Conservation (phyloP, 164 flowering plant genomes). For the Stephania yunnanensis region DNA sequence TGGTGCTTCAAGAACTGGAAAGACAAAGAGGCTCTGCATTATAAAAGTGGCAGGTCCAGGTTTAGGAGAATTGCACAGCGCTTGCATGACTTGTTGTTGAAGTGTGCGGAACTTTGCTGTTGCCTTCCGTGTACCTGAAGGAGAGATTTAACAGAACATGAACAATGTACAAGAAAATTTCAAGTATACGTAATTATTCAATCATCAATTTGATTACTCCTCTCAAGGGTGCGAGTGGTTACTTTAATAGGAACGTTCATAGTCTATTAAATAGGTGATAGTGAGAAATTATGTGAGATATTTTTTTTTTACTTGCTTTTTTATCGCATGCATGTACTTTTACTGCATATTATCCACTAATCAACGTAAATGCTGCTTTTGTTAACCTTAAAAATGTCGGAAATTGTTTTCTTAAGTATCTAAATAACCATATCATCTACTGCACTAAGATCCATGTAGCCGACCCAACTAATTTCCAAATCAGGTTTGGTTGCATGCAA, state of each 20-base stretch:
- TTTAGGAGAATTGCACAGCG: conserved; percentile 47
- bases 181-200: neutral
- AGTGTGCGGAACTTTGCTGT: conserved; percentile 66
- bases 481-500: neutral
- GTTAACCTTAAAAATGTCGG: neutral
- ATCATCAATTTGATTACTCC: neutral
- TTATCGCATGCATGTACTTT: neutral
- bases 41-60: conserved; percentile 69
- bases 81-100: conserved; percentile 59
- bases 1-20: conserved; percentile 52
- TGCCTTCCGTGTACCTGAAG: conserved; percentile 71
- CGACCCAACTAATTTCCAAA: neutral
- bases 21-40: conserved; percentile 55
- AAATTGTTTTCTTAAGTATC: neutral
- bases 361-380: neutral
- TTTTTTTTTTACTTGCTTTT: neutral
- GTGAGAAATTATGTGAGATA: neutral
- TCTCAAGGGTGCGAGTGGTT: neutral
- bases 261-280: neutral
- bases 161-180: conserved; percentile 7
- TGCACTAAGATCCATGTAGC: no score
- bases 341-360: neutral
- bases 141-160: conserved; percentile 2
- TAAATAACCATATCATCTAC: no score
- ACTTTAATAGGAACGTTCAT: neutral